Conservation (phyloP, 192 early-diverging fungal species). For the Coemansia javaensis region DNA sequence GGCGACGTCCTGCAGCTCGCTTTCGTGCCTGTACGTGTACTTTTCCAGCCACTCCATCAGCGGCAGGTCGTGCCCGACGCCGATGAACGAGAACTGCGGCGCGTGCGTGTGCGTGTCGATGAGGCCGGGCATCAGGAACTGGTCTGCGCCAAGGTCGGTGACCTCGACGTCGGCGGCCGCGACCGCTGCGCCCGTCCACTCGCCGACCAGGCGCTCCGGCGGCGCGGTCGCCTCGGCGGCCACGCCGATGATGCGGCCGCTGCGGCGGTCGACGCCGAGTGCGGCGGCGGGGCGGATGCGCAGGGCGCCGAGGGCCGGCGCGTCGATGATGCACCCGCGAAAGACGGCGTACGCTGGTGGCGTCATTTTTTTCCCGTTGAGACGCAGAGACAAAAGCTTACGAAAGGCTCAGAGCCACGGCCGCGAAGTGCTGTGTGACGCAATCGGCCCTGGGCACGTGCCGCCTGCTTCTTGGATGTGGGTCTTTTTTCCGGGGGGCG, state of each 20-base stretch:
- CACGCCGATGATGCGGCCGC: slow-evolving; percentile 65
- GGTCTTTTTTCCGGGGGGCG: too few relatives aligned
- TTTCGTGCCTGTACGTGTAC: slow-evolving; percentile 88
- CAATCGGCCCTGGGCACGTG: too few relatives aligned
- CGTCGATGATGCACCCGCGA: slow-evolving; percentile 65
- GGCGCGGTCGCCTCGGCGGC: slow-evolving; percentile 6
- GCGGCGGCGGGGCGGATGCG: slow-evolving; percentile 62
- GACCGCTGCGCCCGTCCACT: slow-evolving; percentile 19
- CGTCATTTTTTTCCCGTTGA: slow-evolving; percentile 21
- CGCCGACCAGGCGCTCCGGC: slow-evolving; percentile 9
- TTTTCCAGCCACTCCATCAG: slow-evolving; percentile 85
- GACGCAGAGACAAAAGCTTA: slow-evolving; percentile 2
- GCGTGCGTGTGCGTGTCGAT: slow-evolving; percentile 95
- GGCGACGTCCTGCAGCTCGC: slow-evolving; percentile 60
- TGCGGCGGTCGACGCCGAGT: slow-evolving; percentile 57
- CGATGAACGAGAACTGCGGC: slow-evolving; percentile 84
- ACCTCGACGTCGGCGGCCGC: slow-evolving; percentile 5
- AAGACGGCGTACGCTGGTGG: slow-evolving; percentile 38
- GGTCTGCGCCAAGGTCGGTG: slow-evolving; percentile 40
- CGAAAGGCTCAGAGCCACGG: too few relatives aligned
- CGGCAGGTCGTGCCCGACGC: slow-evolving; percentile 85
- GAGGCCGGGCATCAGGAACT: slow-evolving; percentile 87
- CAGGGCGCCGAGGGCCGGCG: slow-evolving; percentile 57
- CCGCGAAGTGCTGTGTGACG: too few relatives aligned
- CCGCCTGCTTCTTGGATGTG: too few relatives aligned